phyloP scores from a whole-genome alignment of 768 basidiomycete species.

The Rubroboletus pulcherrimus region DNA sequence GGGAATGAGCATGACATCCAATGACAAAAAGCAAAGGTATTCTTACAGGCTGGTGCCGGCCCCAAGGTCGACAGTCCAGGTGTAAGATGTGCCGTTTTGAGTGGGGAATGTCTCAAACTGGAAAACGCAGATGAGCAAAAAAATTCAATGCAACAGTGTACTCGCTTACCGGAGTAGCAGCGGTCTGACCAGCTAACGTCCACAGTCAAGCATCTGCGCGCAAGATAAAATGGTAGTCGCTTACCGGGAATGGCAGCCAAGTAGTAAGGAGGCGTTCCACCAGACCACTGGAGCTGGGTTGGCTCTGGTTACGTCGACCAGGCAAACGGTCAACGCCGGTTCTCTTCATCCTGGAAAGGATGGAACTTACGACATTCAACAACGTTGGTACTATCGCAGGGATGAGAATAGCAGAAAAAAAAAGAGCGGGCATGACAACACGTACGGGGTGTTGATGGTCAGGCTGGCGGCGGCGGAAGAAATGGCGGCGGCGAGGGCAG shows the following conservation, averaged over 20 bases:
- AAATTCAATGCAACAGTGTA: neutral
- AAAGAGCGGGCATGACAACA: slow-evolving; percentile 13
- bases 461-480: slow-evolving; percentile 41
- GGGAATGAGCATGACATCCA: neutral
- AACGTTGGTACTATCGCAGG: slow-evolving; percentile 31
- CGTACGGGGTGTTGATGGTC: slow-evolving; percentile 71
- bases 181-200: slow-evolving; percentile 47
- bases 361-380: slow-evolving; percentile 49
- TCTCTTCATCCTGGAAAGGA: neutral
- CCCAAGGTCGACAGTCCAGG: slow-evolving; percentile 54
- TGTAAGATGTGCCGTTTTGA: slow-evolving; percentile 40
- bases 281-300: slow-evolving; percentile 48
- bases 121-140: slow-evolving; percentile 3
- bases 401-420: neutral
- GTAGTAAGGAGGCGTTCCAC: slow-evolving; percentile 54
- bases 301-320: slow-evolving; percentile 47
- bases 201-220: neutral
- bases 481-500: slow-evolving; percentile 28
- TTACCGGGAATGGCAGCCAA: slow-evolving; percentile 59
- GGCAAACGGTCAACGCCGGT: neutral
- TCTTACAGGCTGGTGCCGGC: slow-evolving; percentile 45
- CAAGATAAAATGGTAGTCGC: neutral
- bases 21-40: neutral
- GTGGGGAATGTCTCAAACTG: slow-evolving; percentile 55
- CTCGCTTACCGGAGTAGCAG: slow-evolving; percentile 47